phyloP scores from a whole-genome alignment of 805 yeast genomes.

The Starmerella ratchasimensis region DNA sequence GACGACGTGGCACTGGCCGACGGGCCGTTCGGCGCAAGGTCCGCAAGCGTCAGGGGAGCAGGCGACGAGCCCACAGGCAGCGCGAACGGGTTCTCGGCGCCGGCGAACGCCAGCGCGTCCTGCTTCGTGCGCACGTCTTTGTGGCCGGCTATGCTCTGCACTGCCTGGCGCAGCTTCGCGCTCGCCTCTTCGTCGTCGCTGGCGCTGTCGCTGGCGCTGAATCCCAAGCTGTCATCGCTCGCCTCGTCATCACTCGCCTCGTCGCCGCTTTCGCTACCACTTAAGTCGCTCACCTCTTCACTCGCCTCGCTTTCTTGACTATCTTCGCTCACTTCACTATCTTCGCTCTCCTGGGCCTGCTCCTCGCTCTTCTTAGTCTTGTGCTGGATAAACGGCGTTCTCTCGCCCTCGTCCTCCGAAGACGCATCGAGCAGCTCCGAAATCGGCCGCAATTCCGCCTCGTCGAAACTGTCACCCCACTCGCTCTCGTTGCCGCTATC shows the following conservation, averaged over 20 bases:
- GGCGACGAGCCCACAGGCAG: conserved; percentile 1
- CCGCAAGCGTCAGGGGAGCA: conserved; percentile 21
- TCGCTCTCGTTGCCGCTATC: conserved; percentile 41
- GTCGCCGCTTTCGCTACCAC: neutral
- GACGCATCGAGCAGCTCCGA: conserved; percentile 87
- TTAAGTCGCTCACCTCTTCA: neutral
- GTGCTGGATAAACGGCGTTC: neutral
- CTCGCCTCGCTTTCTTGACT: conserved; percentile 18
- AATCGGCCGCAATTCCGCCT: conserved; percentile 54
- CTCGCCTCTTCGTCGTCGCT: conserved; percentile 36
- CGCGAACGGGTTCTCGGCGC: conserved; percentile 23
- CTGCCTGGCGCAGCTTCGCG: conserved; percentile 32
- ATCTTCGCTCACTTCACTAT: neutral
- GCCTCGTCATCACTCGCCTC: conserved; percentile 3
- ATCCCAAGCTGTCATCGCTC: conserved; percentile 4
- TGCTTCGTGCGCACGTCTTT: conserved; percentile 1
- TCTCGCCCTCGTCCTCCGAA: conserved; percentile 32
- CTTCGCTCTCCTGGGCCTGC: neutral
- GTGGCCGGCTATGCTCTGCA: conserved; percentile 24
- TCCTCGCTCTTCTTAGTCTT: conserved; percentile 28
- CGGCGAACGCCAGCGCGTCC: conserved; percentile 30
- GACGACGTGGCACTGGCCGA: too few relatives aligned
- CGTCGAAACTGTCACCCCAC: conserved; percentile 65
- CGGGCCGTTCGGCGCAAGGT: conserved; percentile 20
- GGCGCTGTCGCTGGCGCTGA: conserved; percentile 9